Conservation (phyloP, 2,329 filamentous ascomycete species). For the Bisporella sp. region DNA sequence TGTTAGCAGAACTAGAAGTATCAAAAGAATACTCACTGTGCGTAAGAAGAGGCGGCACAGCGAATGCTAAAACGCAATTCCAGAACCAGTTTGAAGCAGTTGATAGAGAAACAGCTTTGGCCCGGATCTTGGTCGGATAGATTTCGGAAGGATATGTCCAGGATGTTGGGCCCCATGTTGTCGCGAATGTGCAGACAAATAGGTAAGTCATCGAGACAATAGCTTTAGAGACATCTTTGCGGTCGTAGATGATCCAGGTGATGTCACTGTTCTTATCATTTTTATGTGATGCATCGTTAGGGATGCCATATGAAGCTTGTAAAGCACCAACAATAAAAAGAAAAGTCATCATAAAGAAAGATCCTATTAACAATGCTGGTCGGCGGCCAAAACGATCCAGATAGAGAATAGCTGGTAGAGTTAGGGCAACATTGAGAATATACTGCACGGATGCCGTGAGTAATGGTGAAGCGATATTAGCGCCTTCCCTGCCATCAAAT, state of each 20-base stretch:
- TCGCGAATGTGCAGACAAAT: constrained; percentile 63
- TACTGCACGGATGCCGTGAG: constrained; percentile 65
- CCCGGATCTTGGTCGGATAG: constrained; percentile 61
- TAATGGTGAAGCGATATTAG: constrained; percentile 48
- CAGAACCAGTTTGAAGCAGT: constrained; percentile 71
- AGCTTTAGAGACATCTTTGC: constrained; percentile 48
- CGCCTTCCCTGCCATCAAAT: constrained; percentile 66
- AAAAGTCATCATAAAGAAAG: constrained; percentile 54
- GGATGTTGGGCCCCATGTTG: constrained; percentile 44
- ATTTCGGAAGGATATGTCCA: constrained; percentile 61
- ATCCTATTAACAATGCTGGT: constrained; percentile 55
- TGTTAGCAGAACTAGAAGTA: neutral
- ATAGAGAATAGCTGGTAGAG: constrained; percentile 66
- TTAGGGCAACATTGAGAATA: constrained; percentile 74
- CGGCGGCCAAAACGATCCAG: constrained; percentile 73
- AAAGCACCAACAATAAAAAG: constrained; percentile 57
- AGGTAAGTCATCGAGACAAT: constrained; percentile 67
- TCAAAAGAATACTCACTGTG: constrained; percentile 29
- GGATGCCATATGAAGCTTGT: constrained; percentile 51
- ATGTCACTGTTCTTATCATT: constrained; percentile 39
- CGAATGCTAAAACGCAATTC: constrained; percentile 59
- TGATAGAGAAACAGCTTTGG: constrained; percentile 67
- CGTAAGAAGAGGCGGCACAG: constrained; percentile 41
- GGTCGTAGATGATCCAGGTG: constrained; percentile 49
- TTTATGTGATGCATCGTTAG: constrained; percentile 33